Evolutionary conservation across 169 alveolate species (phyloP), one percentile per base, ranked within the genome.

Genomic region (Theileria orientalis): DNA sequence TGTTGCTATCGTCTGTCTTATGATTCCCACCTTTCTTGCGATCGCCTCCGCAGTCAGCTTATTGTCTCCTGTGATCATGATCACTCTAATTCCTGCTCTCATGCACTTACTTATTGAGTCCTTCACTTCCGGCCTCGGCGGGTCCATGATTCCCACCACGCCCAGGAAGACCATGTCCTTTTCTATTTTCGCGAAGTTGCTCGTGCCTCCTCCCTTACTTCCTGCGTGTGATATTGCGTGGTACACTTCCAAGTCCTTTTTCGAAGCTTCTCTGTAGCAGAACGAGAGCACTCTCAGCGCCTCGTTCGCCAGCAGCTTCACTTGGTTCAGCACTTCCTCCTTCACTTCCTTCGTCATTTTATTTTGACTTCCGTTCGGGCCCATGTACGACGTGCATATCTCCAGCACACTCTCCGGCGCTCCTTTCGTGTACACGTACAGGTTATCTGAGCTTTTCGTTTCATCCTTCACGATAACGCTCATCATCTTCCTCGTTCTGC

Each of bases 31-130:
- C 82, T 96, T 94, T 67, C 90, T 90, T 0, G 99, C 99, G 67
- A 98, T 97, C 27, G 99, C 99, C 83, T 96, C 98, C 0, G 99
- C 99, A 0, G 99, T 98, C 67, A 93, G 90, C 60, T 96, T 92
- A 80, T 95, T 95, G 91, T 97, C 99, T 0, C 99, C 99, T 7
- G 99, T 98, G 56, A 98, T 97, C 99, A 98, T 98, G 69, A 96
- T 93, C 3, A 98, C 99, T 69, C 97, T 78, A 59, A 98, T 97
- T 49, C 99, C 99, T 1, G 99, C 99, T 42, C 89, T 68, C 49
- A 83, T 94, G 84, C 99, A 98, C 56, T 91, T 92, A 76, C 79
- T 83, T 33, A 98, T 97, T 25, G 99, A 94, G 51, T 70, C 83
- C 54, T 84, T 84, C 16, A 97, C 99, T 84, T 96, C 98, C 21